Percentiles rank a stretch among this genome's conserved stretches.
Conservation (phyloP, 1,139 yeast genomes). For the Protomyces gravidus region DNA sequence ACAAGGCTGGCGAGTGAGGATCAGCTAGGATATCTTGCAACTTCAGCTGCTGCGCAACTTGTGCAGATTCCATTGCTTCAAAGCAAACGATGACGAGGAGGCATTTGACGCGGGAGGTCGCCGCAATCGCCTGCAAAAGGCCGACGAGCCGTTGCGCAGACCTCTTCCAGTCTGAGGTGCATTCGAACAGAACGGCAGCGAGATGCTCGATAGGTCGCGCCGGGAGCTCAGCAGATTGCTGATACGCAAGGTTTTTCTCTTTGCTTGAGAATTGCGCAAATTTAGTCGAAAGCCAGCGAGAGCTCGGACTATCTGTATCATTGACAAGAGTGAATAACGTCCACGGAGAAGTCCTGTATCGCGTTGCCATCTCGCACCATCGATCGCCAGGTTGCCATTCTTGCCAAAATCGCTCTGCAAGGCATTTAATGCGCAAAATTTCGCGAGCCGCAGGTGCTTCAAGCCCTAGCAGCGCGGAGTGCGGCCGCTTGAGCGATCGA, state of each 20-base stretch:
- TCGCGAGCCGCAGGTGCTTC: not conserved
- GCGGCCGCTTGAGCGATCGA: slow-evolving; percentile 1
- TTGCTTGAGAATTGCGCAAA: not conserved
- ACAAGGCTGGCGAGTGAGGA: slow-evolving; percentile 5
- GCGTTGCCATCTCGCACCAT: not conserved
- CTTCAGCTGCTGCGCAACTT: not conserved
- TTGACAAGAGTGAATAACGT: not conserved
- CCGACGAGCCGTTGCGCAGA: not conserved
- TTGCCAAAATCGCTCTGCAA: slow-evolving; percentile 12
- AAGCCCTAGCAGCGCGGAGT: not conserved
- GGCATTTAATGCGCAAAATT: not conserved
- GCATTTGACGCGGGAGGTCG: not conserved
- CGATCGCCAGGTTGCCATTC: not conserved
- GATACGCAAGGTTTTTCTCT: not conserved
- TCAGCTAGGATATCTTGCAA: slow-evolving; percentile 6
- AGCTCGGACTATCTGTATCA: not conserved
- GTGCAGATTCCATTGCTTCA: not conserved
- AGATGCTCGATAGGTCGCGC: not conserved
- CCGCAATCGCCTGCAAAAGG: slow-evolving; percentile 6
- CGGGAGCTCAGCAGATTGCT: not conserved
- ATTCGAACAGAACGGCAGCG: slow-evolving; percentile 10
- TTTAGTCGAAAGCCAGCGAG: slow-evolving; percentile 8
- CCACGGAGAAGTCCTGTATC: not conserved
- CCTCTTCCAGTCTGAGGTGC: not conserved
- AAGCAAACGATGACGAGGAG: slow-evolving; percentile 2